Evolutionary conservation across 441 rosid species (phyloP).

Genomic region (Adansonia gregorii): DNA sequence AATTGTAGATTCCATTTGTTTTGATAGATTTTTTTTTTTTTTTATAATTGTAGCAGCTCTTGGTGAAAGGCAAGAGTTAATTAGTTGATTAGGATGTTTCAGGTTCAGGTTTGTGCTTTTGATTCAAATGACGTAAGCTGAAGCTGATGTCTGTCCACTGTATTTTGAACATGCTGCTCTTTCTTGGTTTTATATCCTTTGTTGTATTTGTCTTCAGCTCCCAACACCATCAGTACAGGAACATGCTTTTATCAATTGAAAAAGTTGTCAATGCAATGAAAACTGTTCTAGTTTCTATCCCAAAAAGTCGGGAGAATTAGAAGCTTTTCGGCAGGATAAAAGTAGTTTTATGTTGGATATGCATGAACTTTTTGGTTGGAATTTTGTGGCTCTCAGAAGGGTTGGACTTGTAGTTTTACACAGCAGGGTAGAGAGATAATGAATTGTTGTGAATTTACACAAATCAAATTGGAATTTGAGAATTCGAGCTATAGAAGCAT

Average conservation of each 20-base stretch:
- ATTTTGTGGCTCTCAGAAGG: background rate
- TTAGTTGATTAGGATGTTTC: conserved; percentile 41
- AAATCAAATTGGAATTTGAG: background rate
- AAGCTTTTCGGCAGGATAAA: no score
- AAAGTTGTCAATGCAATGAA: no score
- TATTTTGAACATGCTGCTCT: background rate
- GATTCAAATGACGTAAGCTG: conserved; percentile 27
- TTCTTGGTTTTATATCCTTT: background rate
- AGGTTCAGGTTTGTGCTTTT: conserved; percentile 33
- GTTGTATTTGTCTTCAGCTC: background rate
- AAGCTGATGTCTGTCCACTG: conserved; percentile 28
- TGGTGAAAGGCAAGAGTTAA: conserved; percentile 18
- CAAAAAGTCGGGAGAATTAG: no score
- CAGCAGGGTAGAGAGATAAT: background rate
- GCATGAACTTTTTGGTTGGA: background rate
- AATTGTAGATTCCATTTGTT: conserved; percentile 17
- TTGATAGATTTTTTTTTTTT: background rate
- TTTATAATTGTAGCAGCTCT: conserved; percentile 1
- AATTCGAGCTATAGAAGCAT: background rate
- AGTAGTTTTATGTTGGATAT: no score
- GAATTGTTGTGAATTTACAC: background rate
- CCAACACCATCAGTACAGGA: background rate
- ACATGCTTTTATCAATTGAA: background rate
- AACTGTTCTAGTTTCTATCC: no score
- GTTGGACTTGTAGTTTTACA: no score